phyloP scores from a whole-genome alignment of 2,329 filamentous ascomycete genomes.

The Alternaria alternata region DNA sequence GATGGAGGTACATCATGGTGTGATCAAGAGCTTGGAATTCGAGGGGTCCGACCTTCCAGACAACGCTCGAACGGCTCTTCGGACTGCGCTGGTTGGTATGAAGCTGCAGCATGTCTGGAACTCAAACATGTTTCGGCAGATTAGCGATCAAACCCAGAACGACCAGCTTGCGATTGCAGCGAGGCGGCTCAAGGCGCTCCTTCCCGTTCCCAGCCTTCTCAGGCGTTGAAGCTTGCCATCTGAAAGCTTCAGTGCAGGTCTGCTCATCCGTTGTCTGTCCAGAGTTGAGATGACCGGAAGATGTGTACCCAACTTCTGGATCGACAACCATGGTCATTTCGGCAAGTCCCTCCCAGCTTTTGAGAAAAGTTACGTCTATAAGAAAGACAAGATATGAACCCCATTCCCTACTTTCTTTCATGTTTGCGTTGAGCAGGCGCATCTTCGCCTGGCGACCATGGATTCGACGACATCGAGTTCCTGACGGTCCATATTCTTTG shows the following conservation, averaged over 20 bases:
- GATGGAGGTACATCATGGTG: constrained; percentile 60
- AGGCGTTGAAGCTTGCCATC: constrained; percentile 7
- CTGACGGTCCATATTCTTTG: background rate
- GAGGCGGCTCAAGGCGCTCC: constrained; percentile 28
- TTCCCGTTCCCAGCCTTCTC: constrained; percentile 31
- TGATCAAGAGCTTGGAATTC: constrained; percentile 60
- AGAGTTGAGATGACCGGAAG: background rate
- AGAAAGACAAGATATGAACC: constrained; percentile 1
- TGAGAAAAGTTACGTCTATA: background rate
- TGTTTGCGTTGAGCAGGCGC: background rate
- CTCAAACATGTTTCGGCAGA: constrained; percentile 45
- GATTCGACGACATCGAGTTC: background rate
- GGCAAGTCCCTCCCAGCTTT: background rate
- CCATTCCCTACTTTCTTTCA: background rate
- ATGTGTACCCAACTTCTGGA: too few relatives aligned
- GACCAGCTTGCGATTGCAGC: constrained; percentile 20
- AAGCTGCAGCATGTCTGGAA: constrained; percentile 60
- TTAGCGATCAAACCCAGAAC: constrained; percentile 25
- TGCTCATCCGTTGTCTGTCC: background rate
- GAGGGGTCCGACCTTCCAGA: constrained; percentile 19
- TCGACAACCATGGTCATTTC: background rate
- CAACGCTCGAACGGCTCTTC: constrained; percentile 25
- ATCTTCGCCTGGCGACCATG: background rate
- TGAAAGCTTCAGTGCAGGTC: background rate
- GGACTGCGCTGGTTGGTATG: constrained; percentile 41